A percentile compares a stretch with the other conserved stretches of the same genome.
These are phyloP conservation scores for Cyberlindnera lachancei DNA, from an alignment of 805 yeast species.

Conservation along the genomic window DNA sequence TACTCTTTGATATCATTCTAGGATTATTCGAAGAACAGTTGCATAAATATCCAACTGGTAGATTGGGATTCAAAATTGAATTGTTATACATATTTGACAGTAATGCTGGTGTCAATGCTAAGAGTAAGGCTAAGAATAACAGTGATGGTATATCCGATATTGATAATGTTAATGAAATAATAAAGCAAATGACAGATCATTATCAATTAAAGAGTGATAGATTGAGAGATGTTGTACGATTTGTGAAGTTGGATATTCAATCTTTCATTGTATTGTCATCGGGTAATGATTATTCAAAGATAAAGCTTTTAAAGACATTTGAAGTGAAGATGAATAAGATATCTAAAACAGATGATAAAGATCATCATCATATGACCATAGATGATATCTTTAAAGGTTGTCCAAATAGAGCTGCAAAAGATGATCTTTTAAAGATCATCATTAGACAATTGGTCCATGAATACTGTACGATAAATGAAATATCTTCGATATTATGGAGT, in stretches of 20 bases:
- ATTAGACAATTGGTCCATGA: constrained; percentile 37
- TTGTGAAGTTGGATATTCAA: constrained; percentile 35
- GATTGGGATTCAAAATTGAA: constrained; percentile 57
- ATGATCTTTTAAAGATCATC: constrained; percentile 51
- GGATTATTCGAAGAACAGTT: constrained; percentile 61
- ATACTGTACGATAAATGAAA: constrained; percentile 36
- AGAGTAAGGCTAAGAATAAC: no score
- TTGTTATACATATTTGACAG: constrained; percentile 43
- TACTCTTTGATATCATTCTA: constrained; percentile 57
- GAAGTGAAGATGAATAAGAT: no score
- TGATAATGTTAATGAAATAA: constrained; percentile 13
- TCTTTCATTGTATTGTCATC: constrained; percentile 34
- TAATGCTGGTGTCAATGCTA: no score
- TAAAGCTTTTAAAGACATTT: constrained; percentile 26
- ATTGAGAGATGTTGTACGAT: no score
- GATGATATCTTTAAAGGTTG: constrained; percentile 31
- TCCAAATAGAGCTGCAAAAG: constrained; percentile 52
- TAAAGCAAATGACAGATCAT: constrained; percentile 12
- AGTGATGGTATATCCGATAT: no score
- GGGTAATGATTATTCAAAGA: constrained; percentile 22
- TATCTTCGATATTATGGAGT: constrained; percentile 61
- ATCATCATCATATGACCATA: constrained; percentile 14
- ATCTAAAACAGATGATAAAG: constrained; percentile 6
- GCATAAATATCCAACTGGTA: constrained; percentile 49
- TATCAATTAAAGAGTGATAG: constrained; percentile 22